Evolutionary conservation across 1,284 basidiomycete species (phyloP).

Genomic region (Mycosarcoma maydis): DNA sequence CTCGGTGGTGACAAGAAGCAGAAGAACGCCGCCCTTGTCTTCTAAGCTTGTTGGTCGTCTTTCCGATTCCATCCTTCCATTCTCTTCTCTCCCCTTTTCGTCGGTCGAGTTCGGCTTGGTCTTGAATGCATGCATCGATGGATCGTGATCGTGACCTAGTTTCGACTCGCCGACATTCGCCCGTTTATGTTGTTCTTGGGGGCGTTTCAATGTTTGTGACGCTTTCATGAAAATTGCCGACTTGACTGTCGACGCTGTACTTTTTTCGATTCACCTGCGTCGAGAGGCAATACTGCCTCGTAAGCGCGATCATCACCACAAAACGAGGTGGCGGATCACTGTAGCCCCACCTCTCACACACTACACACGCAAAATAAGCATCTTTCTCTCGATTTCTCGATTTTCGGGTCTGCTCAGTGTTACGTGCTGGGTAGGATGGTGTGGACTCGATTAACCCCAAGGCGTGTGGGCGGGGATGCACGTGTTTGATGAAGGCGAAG

Average conservation of each 20-base stretch:
- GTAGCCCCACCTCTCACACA: conserved; percentile 7
- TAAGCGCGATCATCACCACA: conserved; percentile 9
- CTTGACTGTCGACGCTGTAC: conserved; percentile 27
- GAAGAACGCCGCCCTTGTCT: conserved; percentile 90
- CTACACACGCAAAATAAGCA: conserved; percentile 37
- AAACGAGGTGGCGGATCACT: conserved; percentile 9
- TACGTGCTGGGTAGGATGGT: too few species aligned
- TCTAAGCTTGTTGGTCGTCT: conserved; percentile 68
- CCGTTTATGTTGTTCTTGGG: conserved; percentile 5
- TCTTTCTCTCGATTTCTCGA: conserved; percentile 8
- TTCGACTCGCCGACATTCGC: background rate
- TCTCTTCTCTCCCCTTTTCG: conserved; percentile 1
- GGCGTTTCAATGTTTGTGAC: conserved; percentile 6
- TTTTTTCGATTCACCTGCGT: conserved; percentile 27
- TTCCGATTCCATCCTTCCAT: background rate
- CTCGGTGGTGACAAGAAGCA: conserved; percentile 99
- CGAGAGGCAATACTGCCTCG: conserved; percentile 2
- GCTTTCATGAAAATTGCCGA: conserved; percentile 22
- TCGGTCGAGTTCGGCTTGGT: conserved; percentile 1
- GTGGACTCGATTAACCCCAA: too few species aligned
- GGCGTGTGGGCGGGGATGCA: too few species aligned
- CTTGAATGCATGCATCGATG: conserved; percentile 1
- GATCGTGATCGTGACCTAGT: background rate
- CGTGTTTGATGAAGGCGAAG: too few species aligned
- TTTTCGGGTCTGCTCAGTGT: background rate